Evolutionary conservation across 2,329 filamentous ascomycete genomes (phyloP), one percentile per base, ranked within the genome.

Genomic region (Whalleya microplaca): DNA sequence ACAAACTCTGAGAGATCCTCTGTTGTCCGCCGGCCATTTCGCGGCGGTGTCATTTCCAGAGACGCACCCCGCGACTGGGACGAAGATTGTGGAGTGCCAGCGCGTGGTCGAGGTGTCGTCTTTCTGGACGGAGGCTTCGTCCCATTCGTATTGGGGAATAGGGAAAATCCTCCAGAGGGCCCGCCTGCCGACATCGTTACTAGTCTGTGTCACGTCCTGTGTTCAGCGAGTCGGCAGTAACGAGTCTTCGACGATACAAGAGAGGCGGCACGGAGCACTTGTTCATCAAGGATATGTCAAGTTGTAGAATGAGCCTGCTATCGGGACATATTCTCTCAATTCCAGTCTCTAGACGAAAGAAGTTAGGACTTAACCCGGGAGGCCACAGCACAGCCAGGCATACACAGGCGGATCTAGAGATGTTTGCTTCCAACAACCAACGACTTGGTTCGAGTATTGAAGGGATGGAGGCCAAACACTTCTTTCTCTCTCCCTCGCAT

Each of bases 101-200:
- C 61, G 45, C 68, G 69, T 37, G 69, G 64, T 48, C 63, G 63
- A n/a, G 76, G 71, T 1, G 73, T 73, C 47, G 78, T 77, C 58
- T 73, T 80, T 60, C 79, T 71, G 21, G 76, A 74, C 48, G 76
- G 74, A 19, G 78, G 73, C 56, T 75, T 75, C 44, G 68, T 65
- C 10, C 55, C 32, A 62, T 71, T 79, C 20, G 81, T 77, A 62
- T 76, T 84, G 23, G 83, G 82, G 65, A 85, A 85, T 58, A 85
- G 77, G 57, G 83, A 85, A 70, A 85, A 84, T 56, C 80, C 78
- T 68, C 78, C 80, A 20, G 76, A 69, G 53, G 73, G 74, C 40
- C 51, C 62, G 55, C 56, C 66, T 3, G 66, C 63, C 21, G 68
- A 59, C 65, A 69, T 58, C 21, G 18, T 59, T 18, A 40, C 21